A percentile compares a stretch with the other conserved stretches of the same genome.
phyloP scores from a whole-genome alignment of 192 early-diverging fungal species.

The Rhizoclosmatium globosum region DNA sequence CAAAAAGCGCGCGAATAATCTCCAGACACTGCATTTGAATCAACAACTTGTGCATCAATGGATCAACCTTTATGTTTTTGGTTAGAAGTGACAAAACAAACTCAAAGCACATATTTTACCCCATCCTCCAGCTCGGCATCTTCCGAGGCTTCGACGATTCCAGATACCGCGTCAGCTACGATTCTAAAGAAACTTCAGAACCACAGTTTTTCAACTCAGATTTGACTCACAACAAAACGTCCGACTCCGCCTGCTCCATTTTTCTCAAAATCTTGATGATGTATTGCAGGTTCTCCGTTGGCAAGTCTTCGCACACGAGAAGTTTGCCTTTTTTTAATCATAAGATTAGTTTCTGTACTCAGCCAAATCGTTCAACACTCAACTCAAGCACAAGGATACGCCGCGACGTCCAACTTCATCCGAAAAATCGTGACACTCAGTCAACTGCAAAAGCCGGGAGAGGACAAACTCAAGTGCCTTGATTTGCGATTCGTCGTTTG shows the following conservation, averaged over 20 bases:
- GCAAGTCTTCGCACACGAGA: conserved; percentile 75
- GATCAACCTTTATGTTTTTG: neutral
- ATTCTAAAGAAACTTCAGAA: conserved; percentile 9
- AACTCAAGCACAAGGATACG: conserved; percentile 80
- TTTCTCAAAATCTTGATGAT: conserved; percentile 82
- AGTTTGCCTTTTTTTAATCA: conserved; percentile 66
- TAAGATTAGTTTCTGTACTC: neutral
- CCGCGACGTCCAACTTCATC: conserved; percentile 89
- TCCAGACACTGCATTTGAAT: conserved; percentile 28
- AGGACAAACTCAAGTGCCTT: conserved; percentile 72
- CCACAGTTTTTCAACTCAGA: neutral
- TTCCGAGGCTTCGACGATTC: conserved; percentile 6
- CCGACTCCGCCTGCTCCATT: conserved; percentile 81
- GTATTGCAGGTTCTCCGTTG: conserved; percentile 77
- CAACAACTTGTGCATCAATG: conserved; percentile 10
- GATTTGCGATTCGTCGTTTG: conserved; percentile 54
- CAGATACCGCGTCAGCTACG: conserved; percentile 31
- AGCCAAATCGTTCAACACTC: conserved; percentile 8
- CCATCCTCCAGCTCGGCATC: neutral
- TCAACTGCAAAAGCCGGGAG: conserved; percentile 78
- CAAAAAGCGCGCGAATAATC: conserved; percentile 32
- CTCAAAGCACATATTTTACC: neutral
- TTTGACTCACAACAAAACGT: conserved; percentile 59
- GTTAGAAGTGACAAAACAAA: neutral
- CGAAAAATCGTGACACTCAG: conserved; percentile 76